Conservation (phyloP, 768 basidiomycete species). For the Boletus insuetus region DNA sequence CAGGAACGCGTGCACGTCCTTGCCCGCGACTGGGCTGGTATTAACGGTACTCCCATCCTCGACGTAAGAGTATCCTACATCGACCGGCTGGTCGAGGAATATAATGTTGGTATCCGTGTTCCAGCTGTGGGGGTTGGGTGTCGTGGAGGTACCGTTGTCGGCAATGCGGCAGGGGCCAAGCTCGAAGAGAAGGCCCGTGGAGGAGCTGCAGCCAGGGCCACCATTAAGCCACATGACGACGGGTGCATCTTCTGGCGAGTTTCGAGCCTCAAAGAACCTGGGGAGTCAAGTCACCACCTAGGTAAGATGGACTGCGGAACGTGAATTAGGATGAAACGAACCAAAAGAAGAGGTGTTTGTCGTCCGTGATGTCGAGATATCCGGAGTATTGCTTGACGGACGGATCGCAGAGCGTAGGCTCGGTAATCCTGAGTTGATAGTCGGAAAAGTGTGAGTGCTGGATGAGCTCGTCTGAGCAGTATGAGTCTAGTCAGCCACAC, state of each 20-base stretch:
- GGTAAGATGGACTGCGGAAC: not conserved
- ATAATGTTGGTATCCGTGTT: conserved; percentile 64
- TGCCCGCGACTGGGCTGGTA: conserved; percentile 80
- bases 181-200: conserved; percentile 87
- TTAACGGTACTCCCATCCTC: conserved; percentile 71
- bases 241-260: conserved; percentile 71
- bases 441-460: conserved; percentile 49
- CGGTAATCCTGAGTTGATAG: conserved; percentile 59
- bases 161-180: conserved; percentile 83
- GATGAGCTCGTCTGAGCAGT: conserved; percentile 55
- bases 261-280: conserved; percentile 89
- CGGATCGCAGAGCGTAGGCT: conserved; percentile 75
- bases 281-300: not conserved
- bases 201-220: conserved; percentile 68
- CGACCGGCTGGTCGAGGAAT: conserved; percentile 73
- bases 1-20: conserved; percentile 87
- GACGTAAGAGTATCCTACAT: conserved; percentile 88
- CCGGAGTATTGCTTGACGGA: conserved; percentile 75
- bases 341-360: conserved; percentile 90
- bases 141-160: conserved; percentile 66
- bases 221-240: conserved; percentile 91
- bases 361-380: conserved; percentile 77
- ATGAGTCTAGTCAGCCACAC: conserved; percentile 1
- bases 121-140: conserved; percentile 81
- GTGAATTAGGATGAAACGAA: conserved; percentile 28